Base-by-base conservation (phyloP, 306 rosid species). In the Arachis hypogaea region DNA sequence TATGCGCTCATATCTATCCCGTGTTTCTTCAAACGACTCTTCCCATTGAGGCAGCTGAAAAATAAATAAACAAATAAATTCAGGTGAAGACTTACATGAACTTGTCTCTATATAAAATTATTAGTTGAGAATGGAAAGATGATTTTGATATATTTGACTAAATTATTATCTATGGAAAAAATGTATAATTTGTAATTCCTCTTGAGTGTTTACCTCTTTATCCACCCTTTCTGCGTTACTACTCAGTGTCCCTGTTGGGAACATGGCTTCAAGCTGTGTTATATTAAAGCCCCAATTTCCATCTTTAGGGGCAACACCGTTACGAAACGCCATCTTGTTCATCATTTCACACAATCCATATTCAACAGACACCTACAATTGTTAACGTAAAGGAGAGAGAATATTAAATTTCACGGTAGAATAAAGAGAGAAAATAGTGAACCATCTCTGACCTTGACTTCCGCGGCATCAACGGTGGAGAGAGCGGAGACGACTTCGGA, bases 291-390 rank as follows among this genome's bases (percentile, higher is more conserved):
- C 85, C 65, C 83, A 84, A 10, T 82, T 76, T 45, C 88, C 88
- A 77, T 91, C 90, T 72, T 80, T 83, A 1, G 98, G 98, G 57
- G 86, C 87, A 45, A 83, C 72, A 7, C 78, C 63, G 6, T 75
- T 67, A 9, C 86, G 87, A 28, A 94, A 86, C 4, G 96, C 98
- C 46, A 0, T 68, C 0, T 2, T 79, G 81, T 82, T 89, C 54
- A 94, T 76, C 93, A 91, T 91, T 82, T 89, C 97, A 71, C 93
- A 84, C 40, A 94, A 69, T 55, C 98, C 98, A 68, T 81, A 83
- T 78, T 94, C 98, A 43, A 94, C 66, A 28, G 90, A 86, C 6
- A 81, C 91, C 97, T 91, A 77, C 66, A 82, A n/a, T 64, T 22
- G 43, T 62, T 49, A 38, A 65, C 30, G 7, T n/a, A 60, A 38